phyloP scores from a whole-genome alignment of 108 stramenopile genomes.

The Schizochytrium sp. region DNA sequence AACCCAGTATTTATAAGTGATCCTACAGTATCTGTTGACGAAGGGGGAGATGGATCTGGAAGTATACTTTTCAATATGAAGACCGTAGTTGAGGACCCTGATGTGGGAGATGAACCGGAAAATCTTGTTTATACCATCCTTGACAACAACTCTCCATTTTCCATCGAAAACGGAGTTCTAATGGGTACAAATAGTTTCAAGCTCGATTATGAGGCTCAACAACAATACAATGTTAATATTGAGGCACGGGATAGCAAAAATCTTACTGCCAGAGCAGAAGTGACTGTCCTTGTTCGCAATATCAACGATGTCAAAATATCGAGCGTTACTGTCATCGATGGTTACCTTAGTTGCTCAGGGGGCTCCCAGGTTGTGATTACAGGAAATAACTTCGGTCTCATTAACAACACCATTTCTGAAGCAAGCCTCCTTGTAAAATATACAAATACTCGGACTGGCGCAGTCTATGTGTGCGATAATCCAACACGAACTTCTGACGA shows the following conservation, averaged over 20 bases:
- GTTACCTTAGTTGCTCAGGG: background rate
- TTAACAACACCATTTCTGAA: slow-evolving; percentile 19
- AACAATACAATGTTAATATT: background rate
- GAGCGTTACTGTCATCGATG: background rate
- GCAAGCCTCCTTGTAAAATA: slow-evolving; percentile 24
- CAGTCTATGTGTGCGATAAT: slow-evolving; percentile 11
- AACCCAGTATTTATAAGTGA: background rate
- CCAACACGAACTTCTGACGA: background rate
- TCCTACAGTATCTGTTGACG: slow-evolving; percentile 1
- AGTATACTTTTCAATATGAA: slow-evolving; percentile 32
- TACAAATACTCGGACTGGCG: slow-evolving; percentile 33
- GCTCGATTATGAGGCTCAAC: slow-evolving; percentile 33
- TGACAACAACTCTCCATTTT: background rate
- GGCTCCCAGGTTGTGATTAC: background rate
- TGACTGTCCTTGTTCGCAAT: slow-evolving; percentile 1
- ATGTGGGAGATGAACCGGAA: slow-evolving; percentile 14
- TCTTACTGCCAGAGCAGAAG: background rate
- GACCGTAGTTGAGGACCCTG: background rate
- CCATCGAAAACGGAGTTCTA: slow-evolving; percentile 31
- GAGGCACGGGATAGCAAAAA: background rate
- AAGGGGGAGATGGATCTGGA: background rate
- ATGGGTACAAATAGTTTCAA: slow-evolving; percentile 16
- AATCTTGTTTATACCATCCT: background rate
- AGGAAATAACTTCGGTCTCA: slow-evolving; percentile 29
- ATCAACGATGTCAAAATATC: slow-evolving; percentile 50